Base-by-base conservation (phyloP, 805 yeast genomes). In the Saccharomycopsis sp. region DNA sequence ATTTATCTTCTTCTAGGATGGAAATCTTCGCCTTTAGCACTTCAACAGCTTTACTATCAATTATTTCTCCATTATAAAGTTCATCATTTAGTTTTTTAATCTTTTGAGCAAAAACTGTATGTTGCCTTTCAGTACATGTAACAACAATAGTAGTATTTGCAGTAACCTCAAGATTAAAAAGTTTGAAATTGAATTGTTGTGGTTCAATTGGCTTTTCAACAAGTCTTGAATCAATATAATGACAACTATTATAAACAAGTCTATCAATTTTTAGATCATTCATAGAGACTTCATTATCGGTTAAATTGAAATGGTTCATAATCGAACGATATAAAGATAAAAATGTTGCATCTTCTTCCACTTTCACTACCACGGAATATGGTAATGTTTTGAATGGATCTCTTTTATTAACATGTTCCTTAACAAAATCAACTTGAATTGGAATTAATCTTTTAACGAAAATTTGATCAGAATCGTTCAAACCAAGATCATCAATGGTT, bases 261-360 rank as follows among this genome's bases (percentile, higher is more conserved):
- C n/a, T n/a, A n/a, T n/a, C n/a, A n/a, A n/a, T n/a, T n/a, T n/a
- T n/a, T n/a, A n/a, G n/a, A n/a, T n/a, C n/a, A n/a, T n/a, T n/a
- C n/a, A n/a, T n/a, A n/a, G n/a, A n/a, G n/a, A n/a, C n/a, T n/a
- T n/a, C n/a, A n/a, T n/a, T n/a, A n/a, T n/a, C n/a, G n/a, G n/a
- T n/a, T n/a, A n/a, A n/a, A n/a, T n/a, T n/a, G n/a, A 40, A 29
- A 21, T 41, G 45, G 4, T 9, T 17, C 5, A 37, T 21, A 4
- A 42, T 18, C 5, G 26, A 15, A 13, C 21, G 12, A 31, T 31
- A 37, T 13, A 40, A 13, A 15, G 19, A 3, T 26, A 18, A 12
- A 37, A 40, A 36, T 9, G 21, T 18, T 25, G 40, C 25, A 31
- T 41, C 41, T 39, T 44, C 47, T 25, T 44, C 47, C 14, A 41